Evolutionary conservation across 1,139 yeast species (phyloP).

Genomic region (Candida frijolesensis): DNA sequence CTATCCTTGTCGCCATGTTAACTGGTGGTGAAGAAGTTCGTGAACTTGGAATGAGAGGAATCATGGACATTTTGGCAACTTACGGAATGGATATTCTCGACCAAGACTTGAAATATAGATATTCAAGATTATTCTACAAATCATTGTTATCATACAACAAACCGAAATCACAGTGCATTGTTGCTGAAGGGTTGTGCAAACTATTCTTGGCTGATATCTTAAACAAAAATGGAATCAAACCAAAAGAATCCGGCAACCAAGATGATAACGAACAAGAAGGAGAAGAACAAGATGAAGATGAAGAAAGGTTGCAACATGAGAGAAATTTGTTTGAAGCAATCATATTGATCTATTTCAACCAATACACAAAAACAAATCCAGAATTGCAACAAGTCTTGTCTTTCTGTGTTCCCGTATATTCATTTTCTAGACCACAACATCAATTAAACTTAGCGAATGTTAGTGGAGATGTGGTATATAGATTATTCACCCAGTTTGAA

Average conservation of each 20-base stretch:
- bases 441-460: slow-evolving; percentile 68
- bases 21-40: slow-evolving; percentile 64
- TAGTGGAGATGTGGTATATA: slow-evolving; percentile 65
- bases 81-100: slow-evolving; percentile 74
- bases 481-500: slow-evolving; percentile 43
- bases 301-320: slow-evolving; percentile 30
- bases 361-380: slow-evolving; percentile 61
- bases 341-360: slow-evolving; percentile 74
- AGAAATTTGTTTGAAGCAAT: slow-evolving; percentile 65
- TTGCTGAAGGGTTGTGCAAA: slow-evolving; percentile 89
- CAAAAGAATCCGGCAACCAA: slow-evolving; percentile 9
- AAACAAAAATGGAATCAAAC: slow-evolving; percentile 11
- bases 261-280: slow-evolving; percentile 5
- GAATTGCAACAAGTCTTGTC: slow-evolving; percentile 79
- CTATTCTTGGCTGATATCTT: slow-evolving; percentile 77
- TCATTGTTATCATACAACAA: slow-evolving; percentile 59
- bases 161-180: slow-evolving; percentile 72
- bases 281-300: slow-evolving; percentile 15
- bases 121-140: slow-evolving; percentile 68
- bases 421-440: slow-evolving; percentile 75
- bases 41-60: slow-evolving; percentile 63
- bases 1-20: slow-evolving; percentile 63
- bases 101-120: slow-evolving; percentile 62
- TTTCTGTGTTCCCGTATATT: slow-evolving; percentile 88
- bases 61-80: slow-evolving; percentile 76